A percentile compares a stretch with the other conserved stretches of the same genome.
These are phyloP conservation scores for Neoconidiobolus thromboides DNA, from an alignment of 371 early-diverging fungal genomes.

Conservation along the genomic window DNA sequence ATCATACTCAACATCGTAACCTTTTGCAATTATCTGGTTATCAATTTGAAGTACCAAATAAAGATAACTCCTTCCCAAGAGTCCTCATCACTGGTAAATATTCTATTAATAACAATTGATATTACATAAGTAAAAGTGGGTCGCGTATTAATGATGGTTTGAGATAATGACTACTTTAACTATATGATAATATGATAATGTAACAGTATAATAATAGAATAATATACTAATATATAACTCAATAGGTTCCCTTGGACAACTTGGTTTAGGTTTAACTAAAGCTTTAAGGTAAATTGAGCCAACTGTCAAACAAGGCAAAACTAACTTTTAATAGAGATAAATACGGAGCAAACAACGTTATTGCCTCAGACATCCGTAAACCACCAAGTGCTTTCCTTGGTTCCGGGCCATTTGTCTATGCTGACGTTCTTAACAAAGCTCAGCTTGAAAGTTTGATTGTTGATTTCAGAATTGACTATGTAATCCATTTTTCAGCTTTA, in stretches of 20 bases:
- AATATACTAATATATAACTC: not conserved
- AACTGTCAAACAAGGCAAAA: not conserved
- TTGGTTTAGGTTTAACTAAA: slow-evolving; percentile 32
- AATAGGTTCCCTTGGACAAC: slow-evolving; percentile 26
- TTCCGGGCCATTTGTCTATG: slow-evolving; percentile 31
- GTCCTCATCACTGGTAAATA: slow-evolving; percentile 31
- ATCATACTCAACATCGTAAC: not conserved
- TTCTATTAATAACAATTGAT: not conserved
- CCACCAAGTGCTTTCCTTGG: slow-evolving; percentile 18
- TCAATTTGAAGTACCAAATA: not conserved
- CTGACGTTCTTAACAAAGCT: slow-evolving; percentile 31
- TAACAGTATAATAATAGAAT: not conserved
- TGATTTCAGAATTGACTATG: slow-evolving; percentile 31
- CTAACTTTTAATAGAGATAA: slow-evolving; percentile 2
- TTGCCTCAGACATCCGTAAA: slow-evolving; percentile 33
- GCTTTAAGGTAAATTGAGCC: slow-evolving; percentile 16
- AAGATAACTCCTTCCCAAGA: slow-evolving; percentile 10
- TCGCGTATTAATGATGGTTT: too few relatives aligned
- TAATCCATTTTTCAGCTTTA: slow-evolving; percentile 34
- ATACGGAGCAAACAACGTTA: slow-evolving; percentile 23
- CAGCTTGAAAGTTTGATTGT: slow-evolving; percentile 29
- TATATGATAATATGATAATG: too few relatives aligned
- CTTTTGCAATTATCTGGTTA: not conserved
- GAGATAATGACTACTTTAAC: too few relatives aligned
- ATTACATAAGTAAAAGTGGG: too few relatives aligned